A percentile compares a stretch with the other conserved stretches of the same genome.
These are phyloP conservation scores for Aspergillus sp. DNA, from an alignment of 2,329 filamentous ascomycete genomes.

Conservation along the genomic window DNA sequence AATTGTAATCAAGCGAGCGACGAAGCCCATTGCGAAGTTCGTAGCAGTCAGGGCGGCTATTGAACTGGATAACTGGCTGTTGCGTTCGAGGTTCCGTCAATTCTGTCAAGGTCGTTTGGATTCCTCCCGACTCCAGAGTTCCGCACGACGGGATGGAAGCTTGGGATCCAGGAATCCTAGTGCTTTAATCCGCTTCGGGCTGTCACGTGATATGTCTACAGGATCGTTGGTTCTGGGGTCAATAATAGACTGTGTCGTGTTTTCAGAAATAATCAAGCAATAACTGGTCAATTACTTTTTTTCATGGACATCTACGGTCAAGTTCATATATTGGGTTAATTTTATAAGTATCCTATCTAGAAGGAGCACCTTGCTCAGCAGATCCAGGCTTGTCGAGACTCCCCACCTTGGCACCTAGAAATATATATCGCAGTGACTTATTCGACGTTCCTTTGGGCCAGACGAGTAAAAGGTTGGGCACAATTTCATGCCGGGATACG, in stretches of 20 bases:
- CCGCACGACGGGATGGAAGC: background rate
- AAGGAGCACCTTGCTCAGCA: too few species aligned
- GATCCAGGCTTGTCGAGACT: too few species aligned
- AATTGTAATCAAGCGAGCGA: slow-evolving; percentile 69
- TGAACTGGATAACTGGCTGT: background rate
- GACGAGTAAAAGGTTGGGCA: background rate
- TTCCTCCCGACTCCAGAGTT: background rate
- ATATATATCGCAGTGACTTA: too few species aligned
- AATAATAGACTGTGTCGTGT: background rate
- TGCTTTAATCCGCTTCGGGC: background rate
- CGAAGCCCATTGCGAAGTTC: slow-evolving; percentile 61
- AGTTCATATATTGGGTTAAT: too few species aligned
- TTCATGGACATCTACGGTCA: too few species aligned
- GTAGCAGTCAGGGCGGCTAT: background rate
- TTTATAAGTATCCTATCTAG: too few species aligned
- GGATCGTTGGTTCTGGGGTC: background rate
- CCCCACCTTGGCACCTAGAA: too few species aligned
- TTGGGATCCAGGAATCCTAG: background rate
- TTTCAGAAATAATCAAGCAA: too few species aligned
- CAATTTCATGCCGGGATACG: background rate
- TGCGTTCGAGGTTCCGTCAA: background rate
- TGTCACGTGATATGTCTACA: background rate
- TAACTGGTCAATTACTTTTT: too few species aligned
- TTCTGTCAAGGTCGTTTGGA: background rate
- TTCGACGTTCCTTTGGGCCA: too few species aligned